Conservation (phyloP, 2,329 filamentous ascomycete genomes). For the Aspergillus persii region DNA sequence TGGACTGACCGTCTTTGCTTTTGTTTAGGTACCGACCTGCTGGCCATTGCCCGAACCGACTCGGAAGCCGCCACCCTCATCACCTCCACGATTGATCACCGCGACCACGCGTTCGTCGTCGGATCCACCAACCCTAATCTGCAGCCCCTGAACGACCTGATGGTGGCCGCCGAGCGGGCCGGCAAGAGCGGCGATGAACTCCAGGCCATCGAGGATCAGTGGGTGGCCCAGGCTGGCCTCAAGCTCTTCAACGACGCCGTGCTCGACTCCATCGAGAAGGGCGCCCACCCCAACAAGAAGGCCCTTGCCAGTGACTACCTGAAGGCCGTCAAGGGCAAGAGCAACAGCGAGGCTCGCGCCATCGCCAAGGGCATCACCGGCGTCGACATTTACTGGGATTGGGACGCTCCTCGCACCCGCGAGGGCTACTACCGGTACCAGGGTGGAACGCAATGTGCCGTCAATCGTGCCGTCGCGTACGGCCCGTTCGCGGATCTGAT, state of each 20-base stretch:
- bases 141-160: slow-evolving; percentile 83
- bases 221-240: slow-evolving; percentile 74
- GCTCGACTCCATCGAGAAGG: slow-evolving; percentile 71
- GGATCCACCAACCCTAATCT: slow-evolving; percentile 83
- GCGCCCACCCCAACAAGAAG: slow-evolving; percentile 64
- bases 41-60: slow-evolving; percentile 91
- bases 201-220: slow-evolving; percentile 88
- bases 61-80: slow-evolving; percentile 97
- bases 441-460: slow-evolving; percentile 85
- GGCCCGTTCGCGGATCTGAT: slow-evolving; percentile 93
- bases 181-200: slow-evolving; percentile 79
- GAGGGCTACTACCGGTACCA: slow-evolving; percentile 94
- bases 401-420: slow-evolving; percentile 87
- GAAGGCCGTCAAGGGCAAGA: slow-evolving; percentile 72
- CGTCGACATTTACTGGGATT: slow-evolving; percentile 84
- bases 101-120: slow-evolving; percentile 91
- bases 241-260: slow-evolving; percentile 92
- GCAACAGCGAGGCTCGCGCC: slow-evolving; percentile 75
- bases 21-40: slow-evolving; percentile 69
- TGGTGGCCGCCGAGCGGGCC: slow-evolving; percentile 77
- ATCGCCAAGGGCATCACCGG: slow-evolving; percentile 76
- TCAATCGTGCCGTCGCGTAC: slow-evolving; percentile 88
- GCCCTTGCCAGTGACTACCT: slow-evolving; percentile 66
- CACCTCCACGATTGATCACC: slow-evolving; percentile 90
- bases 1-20: slow-evolving; percentile 2